A percentile compares a stretch with the other conserved stretches of the same genome.
phyloP scores from a whole-genome alignment of 1,284 basidiomycete genomes.

The Pyrrhoderma noxium region DNA sequence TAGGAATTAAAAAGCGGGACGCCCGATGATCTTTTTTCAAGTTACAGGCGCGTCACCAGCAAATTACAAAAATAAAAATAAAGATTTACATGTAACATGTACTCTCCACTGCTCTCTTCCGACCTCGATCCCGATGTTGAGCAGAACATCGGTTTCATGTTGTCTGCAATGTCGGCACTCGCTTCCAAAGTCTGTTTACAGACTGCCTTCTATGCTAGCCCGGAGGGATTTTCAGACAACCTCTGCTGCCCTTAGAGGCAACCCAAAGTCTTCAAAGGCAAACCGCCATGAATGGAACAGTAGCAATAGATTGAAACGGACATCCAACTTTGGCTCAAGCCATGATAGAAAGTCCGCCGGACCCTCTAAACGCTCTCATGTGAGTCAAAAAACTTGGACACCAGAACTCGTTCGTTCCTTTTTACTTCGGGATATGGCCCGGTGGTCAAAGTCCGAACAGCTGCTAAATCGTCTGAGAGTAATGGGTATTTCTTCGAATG shows the following conservation, averaged over 20 bases:
- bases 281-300: too few species aligned
- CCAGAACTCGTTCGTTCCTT: background rate
- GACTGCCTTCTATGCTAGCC: slow-evolving; percentile 31
- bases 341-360: too few species aligned
- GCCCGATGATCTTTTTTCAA: background rate
- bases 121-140: slow-evolving; percentile 2
- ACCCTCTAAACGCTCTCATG: background rate
- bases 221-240: slow-evolving; percentile 22
- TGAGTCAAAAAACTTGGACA: background rate
- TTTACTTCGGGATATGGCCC: background rate
- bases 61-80: background rate
- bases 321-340: too few species aligned
- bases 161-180: slow-evolving; percentile 4
- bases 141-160: background rate
- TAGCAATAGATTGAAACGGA: too few species aligned
- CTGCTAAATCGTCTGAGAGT: background rate
- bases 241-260: slow-evolving; percentile 18
- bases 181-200: background rate
- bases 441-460: slow-evolving; percentile 2
- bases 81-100: background rate
- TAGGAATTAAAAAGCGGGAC: background rate
- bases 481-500: slow-evolving; percentile 3
- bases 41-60: background rate
- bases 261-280: background rate
- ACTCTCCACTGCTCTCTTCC: background rate